Base-by-base conservation (phyloP, 139 green algal species). In the Pleodorina starrii region DNA sequence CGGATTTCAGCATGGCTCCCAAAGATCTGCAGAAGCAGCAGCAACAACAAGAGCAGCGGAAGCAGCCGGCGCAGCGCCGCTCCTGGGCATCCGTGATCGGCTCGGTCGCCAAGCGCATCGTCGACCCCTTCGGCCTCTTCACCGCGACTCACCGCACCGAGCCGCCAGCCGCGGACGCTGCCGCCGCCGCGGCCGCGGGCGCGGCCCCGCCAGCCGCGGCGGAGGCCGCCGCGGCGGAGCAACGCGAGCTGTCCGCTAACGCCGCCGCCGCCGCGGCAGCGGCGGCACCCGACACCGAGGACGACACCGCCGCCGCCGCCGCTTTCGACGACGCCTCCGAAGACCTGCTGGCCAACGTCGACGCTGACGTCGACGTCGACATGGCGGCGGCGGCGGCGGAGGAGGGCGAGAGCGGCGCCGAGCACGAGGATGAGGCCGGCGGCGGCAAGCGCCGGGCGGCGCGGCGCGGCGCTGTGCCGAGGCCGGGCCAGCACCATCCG, bases 71-170 rank as follows among this genome's bases (percentile, higher is more conserved):
- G 7, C 32, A 84, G 29, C 81, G 81, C 2, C 81, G 81, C 29
- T 38, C 51, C 40, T 87, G 81, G 81, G 32, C 27, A 6, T 46
- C 60, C 11, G 43, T 63, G 11, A 17, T 79, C 3, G n/a, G 32
- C 2, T 35, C 60, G 40, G 1, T 79, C 1, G 66, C 32, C 0
- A 68, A 51, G 19, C 44, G 44, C 1, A 19, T 79, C 16, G n/a
- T 88, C 5, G 82, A 88, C 46, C 82, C 82, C 11, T 79, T 88
- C 44, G 66, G 82, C 3, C 43, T 88, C 3, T 79, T 78, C 82
- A 17, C 38, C 35, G 68, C 68, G 68, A 9, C 35, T n/a, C n/a
- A n/a, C n/a, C n/a, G n/a, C n/a, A n/a, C n/a, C n/a, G n/a, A n/a
- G n/a, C n/a, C n/a, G n/a, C n/a, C n/a, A n/a, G n/a, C n/a, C 74